Percentiles rank a stretch among this genome's conserved stretches.
These are phyloP conservation scores for Penicillium sp. DNA, from an alignment of 2,329 filamentous ascomycete species.

Conservation along the genomic window DNA sequence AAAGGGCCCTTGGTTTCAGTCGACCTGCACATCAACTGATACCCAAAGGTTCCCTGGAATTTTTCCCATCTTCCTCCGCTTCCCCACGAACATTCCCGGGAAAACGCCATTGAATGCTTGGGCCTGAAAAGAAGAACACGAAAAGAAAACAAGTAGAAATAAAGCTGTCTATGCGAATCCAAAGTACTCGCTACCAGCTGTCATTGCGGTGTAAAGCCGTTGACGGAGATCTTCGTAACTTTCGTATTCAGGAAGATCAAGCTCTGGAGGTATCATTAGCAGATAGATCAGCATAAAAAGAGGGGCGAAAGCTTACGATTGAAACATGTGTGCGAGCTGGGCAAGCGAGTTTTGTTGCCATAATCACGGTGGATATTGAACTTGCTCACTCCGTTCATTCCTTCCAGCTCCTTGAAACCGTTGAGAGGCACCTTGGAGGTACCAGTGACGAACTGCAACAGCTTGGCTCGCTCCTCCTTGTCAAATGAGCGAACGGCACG, in stretches of 20 bases:
- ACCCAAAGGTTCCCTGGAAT: constrained; percentile 6
- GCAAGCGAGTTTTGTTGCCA: constrained; percentile 90
- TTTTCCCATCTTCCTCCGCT: constrained; percentile 18
- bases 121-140: constrained; percentile 14
- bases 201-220: constrained; percentile 92
- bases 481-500: constrained; percentile 94
- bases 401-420: constrained; percentile 97
- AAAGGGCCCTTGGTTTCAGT: constrained; percentile 13
- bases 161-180: constrained; percentile 74
- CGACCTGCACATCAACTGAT: constrained; percentile 46
- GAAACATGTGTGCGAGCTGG: constrained; percentile 97
- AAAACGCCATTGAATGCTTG: constrained; percentile 40
- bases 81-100: constrained; percentile 7
- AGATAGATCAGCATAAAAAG: not conserved
- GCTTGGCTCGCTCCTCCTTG: constrained; percentile 96
- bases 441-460: constrained; percentile 96
- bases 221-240: constrained; percentile 87
- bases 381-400: constrained; percentile 96
- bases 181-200: constrained; percentile 95
- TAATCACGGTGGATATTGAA: constrained; percentile 99
- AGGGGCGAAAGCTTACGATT: constrained; percentile 73
- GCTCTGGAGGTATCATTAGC: constrained; percentile 59
- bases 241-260: constrained; percentile 97
- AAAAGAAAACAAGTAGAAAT: constrained; percentile 12
- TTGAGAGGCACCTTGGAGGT: constrained; percentile 98